Conservation (phyloP, 495 filamentous ascomycete genomes). For the Patellaria atrata region DNA sequence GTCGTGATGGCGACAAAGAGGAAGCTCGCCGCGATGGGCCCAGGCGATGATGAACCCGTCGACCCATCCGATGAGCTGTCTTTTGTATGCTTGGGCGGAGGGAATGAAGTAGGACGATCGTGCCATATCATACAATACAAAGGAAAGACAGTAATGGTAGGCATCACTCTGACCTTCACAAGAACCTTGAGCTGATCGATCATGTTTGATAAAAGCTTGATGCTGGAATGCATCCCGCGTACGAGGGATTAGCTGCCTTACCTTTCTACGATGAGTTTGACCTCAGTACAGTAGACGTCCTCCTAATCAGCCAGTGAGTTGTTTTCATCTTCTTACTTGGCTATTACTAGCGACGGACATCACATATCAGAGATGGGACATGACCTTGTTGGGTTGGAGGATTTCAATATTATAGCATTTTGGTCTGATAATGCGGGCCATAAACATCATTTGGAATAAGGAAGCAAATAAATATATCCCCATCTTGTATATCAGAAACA, state of each 20-base stretch:
- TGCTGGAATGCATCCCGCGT: constrained; percentile 93
- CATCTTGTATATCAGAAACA: constrained; percentile 20
- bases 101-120: constrained; percentile 92
- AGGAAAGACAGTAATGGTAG: constrained; percentile 95
- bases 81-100: constrained; percentile 86
- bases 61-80: constrained; percentile 66
- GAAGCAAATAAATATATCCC: too few species aligned
- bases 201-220: constrained; percentile 49
- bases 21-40: constrained; percentile 27
- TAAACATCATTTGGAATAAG: too few species aligned
- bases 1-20: constrained; percentile 34
- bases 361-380: constrained; percentile 2
- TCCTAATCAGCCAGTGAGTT: constrained; percentile 94
- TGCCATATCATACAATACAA: constrained; percentile 99
- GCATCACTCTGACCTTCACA: constrained; percentile 14
- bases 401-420: too few species aligned
- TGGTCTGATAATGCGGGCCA: too few species aligned
- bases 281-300: constrained; percentile 88
- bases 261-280: constrained; percentile 99
- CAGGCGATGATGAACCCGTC: constrained; percentile 29
- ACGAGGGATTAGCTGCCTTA: constrained; percentile 82
- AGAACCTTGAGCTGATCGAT: constrained; percentile 7
- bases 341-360: constrained; percentile 1
- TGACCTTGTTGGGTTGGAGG: constrained; percentile 1
- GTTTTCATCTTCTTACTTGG: constrained; percentile 13